Percentiles rank a stretch among this genome's conserved stretches.
phyloP scores from a whole-genome alignment of 1,284 basidiomycete genomes.

The Pseudozyma sp. region DNA sequence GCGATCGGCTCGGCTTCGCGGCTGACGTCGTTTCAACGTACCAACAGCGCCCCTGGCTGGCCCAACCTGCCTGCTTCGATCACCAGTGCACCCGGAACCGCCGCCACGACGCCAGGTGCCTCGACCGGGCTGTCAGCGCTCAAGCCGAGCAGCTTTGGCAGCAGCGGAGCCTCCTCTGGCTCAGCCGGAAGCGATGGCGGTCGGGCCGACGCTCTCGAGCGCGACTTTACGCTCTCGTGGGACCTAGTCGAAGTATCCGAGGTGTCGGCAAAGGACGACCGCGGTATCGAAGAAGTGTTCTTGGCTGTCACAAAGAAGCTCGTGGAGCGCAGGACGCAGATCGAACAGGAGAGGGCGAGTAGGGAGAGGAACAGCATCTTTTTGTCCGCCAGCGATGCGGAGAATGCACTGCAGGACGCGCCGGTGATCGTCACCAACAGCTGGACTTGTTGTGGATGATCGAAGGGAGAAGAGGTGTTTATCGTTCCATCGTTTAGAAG shows the following conservation, averaged over 20 bases:
- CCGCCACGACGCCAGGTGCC: background rate
- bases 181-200: slow-evolving; percentile 27
- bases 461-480: too few species aligned
- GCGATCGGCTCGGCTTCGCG: slow-evolving; percentile 57
- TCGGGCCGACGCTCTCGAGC: slow-evolving; percentile 7
- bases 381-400: slow-evolving; percentile 12
- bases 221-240: slow-evolving; percentile 30
- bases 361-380: slow-evolving; percentile 47
- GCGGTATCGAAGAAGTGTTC: slow-evolving; percentile 53
- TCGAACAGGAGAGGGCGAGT: slow-evolving; percentile 31
- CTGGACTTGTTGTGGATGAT: slow-evolving; percentile 43
- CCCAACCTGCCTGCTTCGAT: slow-evolving; percentile 2
- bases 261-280: slow-evolving; percentile 57
- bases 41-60: slow-evolving; percentile 13
- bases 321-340: slow-evolving; percentile 45
- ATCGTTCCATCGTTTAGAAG: too few species aligned
- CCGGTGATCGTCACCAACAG: slow-evolving; percentile 16
- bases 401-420: background rate
- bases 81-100: background rate
- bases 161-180: slow-evolving; percentile 23
- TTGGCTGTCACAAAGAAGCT: slow-evolving; percentile 53
- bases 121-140: background rate
- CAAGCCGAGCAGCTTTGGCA: slow-evolving; percentile 32
- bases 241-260: slow-evolving; percentile 53
- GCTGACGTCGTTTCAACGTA: slow-evolving; percentile 27